These are phyloP conservation scores for Wickerhamomyces kurtzmanii DNA, from an alignment of 805 yeast genomes.

Conservation along the genomic window DNA sequence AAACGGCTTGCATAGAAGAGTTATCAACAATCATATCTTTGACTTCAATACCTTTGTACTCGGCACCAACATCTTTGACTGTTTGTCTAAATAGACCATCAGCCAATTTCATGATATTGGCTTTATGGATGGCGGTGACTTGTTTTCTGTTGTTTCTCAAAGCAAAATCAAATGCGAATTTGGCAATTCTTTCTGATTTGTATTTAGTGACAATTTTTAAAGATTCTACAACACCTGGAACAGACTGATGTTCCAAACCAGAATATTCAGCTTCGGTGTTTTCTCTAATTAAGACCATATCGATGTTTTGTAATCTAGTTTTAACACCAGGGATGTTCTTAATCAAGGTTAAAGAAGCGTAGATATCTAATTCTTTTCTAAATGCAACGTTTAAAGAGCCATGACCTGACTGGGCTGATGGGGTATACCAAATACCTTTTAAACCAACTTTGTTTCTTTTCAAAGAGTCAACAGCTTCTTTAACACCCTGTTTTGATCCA, in stretches of 20 bases:
- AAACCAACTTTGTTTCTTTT: slow-evolving; percentile 96
- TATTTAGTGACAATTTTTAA: slow-evolving; percentile 88
- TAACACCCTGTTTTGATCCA: slow-evolving; percentile 48
- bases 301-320: slow-evolving; percentile 81
- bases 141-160: slow-evolving; percentile 81
- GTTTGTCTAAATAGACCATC: slow-evolving; percentile 97
- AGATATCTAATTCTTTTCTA: slow-evolving; percentile 92
- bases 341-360: slow-evolving; percentile 89
- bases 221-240: slow-evolving; percentile 96
- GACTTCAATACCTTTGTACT: slow-evolving; percentile 72
- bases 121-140: slow-evolving; percentile 97
- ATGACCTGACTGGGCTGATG: slow-evolving; percentile 66
- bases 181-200: slow-evolving; percentile 95
- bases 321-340: slow-evolving; percentile 91
- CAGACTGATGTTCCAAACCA: slow-evolving; percentile 95
- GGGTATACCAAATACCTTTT: slow-evolving; percentile 93
- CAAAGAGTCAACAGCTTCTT: slow-evolving; percentile 80
- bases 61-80: slow-evolving; percentile 76
- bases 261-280: slow-evolving; percentile 99
- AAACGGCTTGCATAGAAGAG: slow-evolving; percentile 99
- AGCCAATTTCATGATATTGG: slow-evolving; percentile 97
- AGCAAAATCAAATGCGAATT: slow-evolving; percentile 95
- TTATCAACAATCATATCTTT: slow-evolving; percentile 96
- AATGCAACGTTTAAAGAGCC: slow-evolving; percentile 92
- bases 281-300: slow-evolving; percentile 93